Conservation (phyloP, 78 protist genomes). For the slime mould (Dictyostelium discoideum) region DNA sequence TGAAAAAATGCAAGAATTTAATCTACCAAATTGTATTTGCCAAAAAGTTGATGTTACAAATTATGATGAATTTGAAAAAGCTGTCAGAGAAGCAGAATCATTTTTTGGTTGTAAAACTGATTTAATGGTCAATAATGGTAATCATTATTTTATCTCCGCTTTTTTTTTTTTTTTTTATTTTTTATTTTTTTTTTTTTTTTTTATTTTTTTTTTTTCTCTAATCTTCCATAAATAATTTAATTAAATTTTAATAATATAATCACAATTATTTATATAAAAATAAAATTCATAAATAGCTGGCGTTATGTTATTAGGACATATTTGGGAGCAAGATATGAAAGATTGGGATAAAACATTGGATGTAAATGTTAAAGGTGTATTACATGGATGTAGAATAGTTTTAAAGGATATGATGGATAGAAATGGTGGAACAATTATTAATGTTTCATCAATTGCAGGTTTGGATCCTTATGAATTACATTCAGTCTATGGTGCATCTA, state of each 20-base stretch:
- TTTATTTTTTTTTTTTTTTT: too few species aligned
- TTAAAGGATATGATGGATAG: conserved; percentile 37
- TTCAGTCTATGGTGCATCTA: conserved; percentile 54
- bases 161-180: too few species aligned
- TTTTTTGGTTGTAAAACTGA: neutral
- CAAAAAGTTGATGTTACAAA: conserved; percentile 26
- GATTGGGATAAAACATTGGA: conserved; percentile 44
- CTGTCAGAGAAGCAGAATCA: conserved; percentile 36
- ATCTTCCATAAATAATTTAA: too few species aligned
- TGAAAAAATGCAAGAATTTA: conserved; percentile 16
- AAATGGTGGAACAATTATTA: conserved; percentile 62
- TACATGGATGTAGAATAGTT: conserved; percentile 43
- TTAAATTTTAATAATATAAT: too few species aligned
- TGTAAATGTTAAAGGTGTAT: conserved; percentile 64
- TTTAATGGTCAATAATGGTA: conserved; percentile 48
- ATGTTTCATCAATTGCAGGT: conserved; percentile 71
- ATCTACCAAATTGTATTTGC: conserved; percentile 13
- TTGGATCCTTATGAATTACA: conserved; percentile 31
- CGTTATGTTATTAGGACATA: conserved; percentile 45
- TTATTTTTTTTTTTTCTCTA: neutral
- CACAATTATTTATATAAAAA: too few species aligned
- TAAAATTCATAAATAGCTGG: conserved; percentile 35
- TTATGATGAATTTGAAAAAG: conserved; percentile 2
- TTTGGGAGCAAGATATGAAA: conserved; percentile 31
- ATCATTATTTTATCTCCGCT: too few species aligned